These are phyloP conservation scores for Puccinia coronata DNA, from an alignment of 1,284 basidiomycete species.

Conservation along the genomic window DNA sequence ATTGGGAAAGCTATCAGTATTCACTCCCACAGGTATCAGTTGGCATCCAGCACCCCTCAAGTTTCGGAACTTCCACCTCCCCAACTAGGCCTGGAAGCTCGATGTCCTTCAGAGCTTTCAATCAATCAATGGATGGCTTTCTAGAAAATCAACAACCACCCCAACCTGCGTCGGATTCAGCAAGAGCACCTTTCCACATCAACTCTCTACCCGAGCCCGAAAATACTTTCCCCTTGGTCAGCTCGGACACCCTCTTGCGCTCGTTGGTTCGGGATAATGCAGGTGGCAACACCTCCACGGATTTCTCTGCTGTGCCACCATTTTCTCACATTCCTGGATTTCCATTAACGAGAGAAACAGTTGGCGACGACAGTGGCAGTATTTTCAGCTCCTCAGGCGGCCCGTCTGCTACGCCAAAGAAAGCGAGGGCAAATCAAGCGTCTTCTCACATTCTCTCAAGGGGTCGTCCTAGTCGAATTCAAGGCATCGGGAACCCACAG, in stretches of 20 bases:
- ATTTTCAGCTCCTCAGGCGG: constrained; percentile 35
- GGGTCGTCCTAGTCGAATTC: constrained; percentile 21
- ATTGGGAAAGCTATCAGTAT: neutral
- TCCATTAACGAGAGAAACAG: constrained; percentile 36
- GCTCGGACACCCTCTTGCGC: constrained; percentile 37
- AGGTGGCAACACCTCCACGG: neutral
- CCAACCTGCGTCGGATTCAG: constrained; percentile 17
- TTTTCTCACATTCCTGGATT: constrained; percentile 49
- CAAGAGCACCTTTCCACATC: constrained; percentile 39
- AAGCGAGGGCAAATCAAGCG: neutral
- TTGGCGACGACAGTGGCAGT: constrained; percentile 43
- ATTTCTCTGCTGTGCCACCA: constrained; percentile 32
- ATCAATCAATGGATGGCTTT: constrained; percentile 7
- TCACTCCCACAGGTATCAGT: neutral
- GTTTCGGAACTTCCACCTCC: neutral
- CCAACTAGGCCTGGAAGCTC: constrained; percentile 23
- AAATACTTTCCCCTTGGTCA: constrained; percentile 16
- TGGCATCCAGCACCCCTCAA: constrained; percentile 11
- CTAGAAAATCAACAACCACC: constrained; percentile 8
- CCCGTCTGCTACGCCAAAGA: neutral
- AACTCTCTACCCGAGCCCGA: constrained; percentile 5
- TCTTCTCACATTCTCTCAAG: neutral
- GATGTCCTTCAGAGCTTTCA: constrained; percentile 11
- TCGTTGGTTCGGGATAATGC: constrained; percentile 8
- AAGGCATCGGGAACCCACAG: constrained; percentile 19